Base-by-base conservation (phyloP, 179 eudicot species). In the Silene noctiflora region DNA sequence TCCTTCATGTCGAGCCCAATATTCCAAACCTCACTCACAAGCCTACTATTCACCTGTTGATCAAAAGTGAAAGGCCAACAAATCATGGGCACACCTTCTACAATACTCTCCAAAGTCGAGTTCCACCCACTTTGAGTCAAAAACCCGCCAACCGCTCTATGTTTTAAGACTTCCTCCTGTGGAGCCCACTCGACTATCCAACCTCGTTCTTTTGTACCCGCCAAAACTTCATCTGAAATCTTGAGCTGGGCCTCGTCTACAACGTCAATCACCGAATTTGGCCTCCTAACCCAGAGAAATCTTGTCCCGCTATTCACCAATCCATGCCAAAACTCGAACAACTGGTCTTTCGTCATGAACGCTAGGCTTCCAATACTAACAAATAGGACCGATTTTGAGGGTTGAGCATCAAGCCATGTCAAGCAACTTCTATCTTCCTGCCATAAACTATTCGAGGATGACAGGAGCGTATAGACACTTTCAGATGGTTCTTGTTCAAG, bases 81-180 rank as follows among this genome's bases (percentile, higher is more conserved):
- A 16, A 86, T 73, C 93, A 87, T 89, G 0, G 91, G 91, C 76
- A 87, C 88, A 13, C 89, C 86, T 12, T 31, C 87, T 6, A 35
- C 80, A 19, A 87, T 79, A 56, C 88, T 86, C 81, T 87, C 93
- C 64, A 87, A 27, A 0, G 91, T 89, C 60, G 93, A 89, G 78
- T 89, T 87, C 91, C 91, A 89, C 2, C 93, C 89, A 68, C 85
- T 80, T 59, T 89, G 91, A 20, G 90, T 88, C 67, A 88, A 69
- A 69, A 88, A 89, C 22, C 88, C 91, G 3, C 94, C 91, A 2
- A 85, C 75, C 1, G 91, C 86, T 4, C 4, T 61, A 72, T 89
- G 94, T 11, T 73, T 75, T 65, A 89, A 79, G 1, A 89, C 90
- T 75, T 85, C 88, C 65, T 89, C 89, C 60, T 89, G 93, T 51